Evolutionary conservation across 495 filamentous ascomycete species (phyloP).

Genomic region (Penicillium crystallinum): DNA sequence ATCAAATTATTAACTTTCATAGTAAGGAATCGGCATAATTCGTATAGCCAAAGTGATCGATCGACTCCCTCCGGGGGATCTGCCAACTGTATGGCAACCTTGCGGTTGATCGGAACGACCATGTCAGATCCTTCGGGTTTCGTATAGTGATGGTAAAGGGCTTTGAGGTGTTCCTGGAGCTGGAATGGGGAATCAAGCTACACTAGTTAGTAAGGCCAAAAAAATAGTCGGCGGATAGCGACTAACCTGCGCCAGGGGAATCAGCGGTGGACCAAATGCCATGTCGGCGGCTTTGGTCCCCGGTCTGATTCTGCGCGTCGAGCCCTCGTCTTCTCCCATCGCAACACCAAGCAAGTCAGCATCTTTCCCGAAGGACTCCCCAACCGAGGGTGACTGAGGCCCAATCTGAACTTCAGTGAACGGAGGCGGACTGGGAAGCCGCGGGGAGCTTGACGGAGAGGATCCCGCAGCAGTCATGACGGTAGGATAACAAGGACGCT

Average conservation of each 20-base stretch:
- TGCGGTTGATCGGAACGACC: slow-evolving; percentile 63
- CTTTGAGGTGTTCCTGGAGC: slow-evolving; percentile 95
- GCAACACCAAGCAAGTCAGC: slow-evolving; percentile 37
- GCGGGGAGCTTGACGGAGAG: slow-evolving; percentile 74
- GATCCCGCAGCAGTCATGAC: slow-evolving; percentile 50
- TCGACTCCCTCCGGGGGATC: slow-evolving; percentile 75
- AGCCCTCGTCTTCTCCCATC: slow-evolving; percentile 54
- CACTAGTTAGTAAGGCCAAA: slow-evolving; percentile 16
- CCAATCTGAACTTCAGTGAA: slow-evolving; percentile 87
- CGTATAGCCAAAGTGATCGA: slow-evolving; percentile 89
- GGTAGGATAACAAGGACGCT: slow-evolving; percentile 11
- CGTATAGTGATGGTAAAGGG: slow-evolving; percentile 78
- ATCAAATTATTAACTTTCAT: slow-evolving; percentile 89
- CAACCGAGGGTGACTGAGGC: slow-evolving; percentile 70
- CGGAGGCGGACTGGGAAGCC: slow-evolving; percentile 83
- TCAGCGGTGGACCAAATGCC: slow-evolving; percentile 81
- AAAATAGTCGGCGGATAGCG: neutral
- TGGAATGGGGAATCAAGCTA: slow-evolving; percentile 95
- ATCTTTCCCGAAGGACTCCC: slow-evolving; percentile 43
- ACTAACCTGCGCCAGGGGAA: slow-evolving; percentile 74
- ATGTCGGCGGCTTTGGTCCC: slow-evolving; percentile 88
- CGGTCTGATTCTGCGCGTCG: slow-evolving; percentile 80
- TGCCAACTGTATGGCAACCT: slow-evolving; percentile 66
- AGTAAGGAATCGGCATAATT: slow-evolving; percentile 90
- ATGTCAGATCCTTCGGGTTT: slow-evolving; percentile 52